A percentile compares a stretch with the other conserved stretches of the same genome.
phyloP scores from a whole-genome alignment of 2,329 filamentous ascomycete species.

The Pyrenochaeta sp. region DNA sequence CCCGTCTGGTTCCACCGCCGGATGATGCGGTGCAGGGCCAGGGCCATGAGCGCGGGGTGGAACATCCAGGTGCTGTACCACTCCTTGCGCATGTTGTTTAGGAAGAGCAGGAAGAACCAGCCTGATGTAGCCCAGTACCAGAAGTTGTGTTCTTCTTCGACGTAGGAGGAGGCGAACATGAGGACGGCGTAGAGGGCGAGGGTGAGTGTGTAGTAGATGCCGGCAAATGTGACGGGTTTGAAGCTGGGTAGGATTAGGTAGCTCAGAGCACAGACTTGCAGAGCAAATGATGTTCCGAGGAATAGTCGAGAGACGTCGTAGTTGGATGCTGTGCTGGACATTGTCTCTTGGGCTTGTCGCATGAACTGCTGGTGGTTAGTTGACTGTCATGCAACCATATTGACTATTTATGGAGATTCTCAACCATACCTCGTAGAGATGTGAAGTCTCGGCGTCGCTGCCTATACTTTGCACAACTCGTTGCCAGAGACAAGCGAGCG shows the following conservation, averaged over 20 bases:
- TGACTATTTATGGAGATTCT: not conserved
- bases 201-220: constrained; percentile 47
- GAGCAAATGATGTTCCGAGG: constrained; percentile 54
- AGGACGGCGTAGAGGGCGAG: constrained; percentile 72
- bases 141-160: constrained; percentile 98
- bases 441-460: constrained; percentile 29
- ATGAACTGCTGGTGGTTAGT: constrained; percentile 63
- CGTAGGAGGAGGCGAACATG: constrained; percentile 98
- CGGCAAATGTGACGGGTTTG: constrained; percentile 60
- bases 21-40: constrained; percentile 70
- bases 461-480: constrained; percentile 27
- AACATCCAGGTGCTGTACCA: constrained; percentile 35
- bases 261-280: constrained; percentile 52
- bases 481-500: constrained; percentile 75
- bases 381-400: not conserved
- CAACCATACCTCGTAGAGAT: constrained; percentile 53
- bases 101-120: constrained; percentile 66
- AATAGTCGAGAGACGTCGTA: constrained; percentile 76
- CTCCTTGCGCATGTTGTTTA: constrained; percentile 43
- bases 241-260: constrained; percentile 45
- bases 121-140: constrained; percentile 90
- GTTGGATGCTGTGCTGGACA: constrained; percentile 92
- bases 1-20: constrained; percentile 96
- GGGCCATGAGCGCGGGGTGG: constrained; percentile 55
- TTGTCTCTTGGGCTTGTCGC: constrained; percentile 73